These are phyloP conservation scores for Physocladia obscura DNA, from an alignment of 192 early-diverging fungal genomes.

Conservation along the genomic window DNA sequence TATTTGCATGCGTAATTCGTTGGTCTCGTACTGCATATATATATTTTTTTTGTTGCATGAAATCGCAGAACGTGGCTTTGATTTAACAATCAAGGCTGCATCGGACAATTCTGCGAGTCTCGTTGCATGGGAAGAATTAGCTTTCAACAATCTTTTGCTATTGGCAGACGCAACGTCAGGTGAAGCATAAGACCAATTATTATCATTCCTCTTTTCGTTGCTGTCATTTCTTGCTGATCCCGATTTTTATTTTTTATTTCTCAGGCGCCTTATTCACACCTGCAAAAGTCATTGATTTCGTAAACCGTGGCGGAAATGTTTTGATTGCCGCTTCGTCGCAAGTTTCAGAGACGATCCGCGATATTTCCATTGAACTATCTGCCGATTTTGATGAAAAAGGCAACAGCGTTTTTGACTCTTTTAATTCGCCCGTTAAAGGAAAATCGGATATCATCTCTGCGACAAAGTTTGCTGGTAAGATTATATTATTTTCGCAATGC, in stretches of 20 bases:
- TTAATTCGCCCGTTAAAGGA: slow-evolving; percentile 53
- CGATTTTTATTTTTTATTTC: background rate
- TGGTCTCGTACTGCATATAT: background rate
- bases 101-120: slow-evolving; percentile 54
- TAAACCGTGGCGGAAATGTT: slow-evolving; percentile 89
- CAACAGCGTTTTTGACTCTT: slow-evolving; percentile 72
- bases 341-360: slow-evolving; percentile 68
- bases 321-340: slow-evolving; percentile 69
- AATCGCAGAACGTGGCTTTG: slow-evolving; percentile 65
- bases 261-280: slow-evolving; percentile 18
- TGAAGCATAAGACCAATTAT: no score
- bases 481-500: background rate
- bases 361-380: slow-evolving; percentile 87
- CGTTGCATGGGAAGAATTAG: slow-evolving; percentile 59
- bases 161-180: slow-evolving; percentile 73
- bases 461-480: slow-evolving; percentile 34
- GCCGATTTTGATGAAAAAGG: slow-evolving; percentile 77
- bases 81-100: slow-evolving; percentile 56
- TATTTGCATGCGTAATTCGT: background rate
- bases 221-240: background rate
- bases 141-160: slow-evolving; percentile 79
- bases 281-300: slow-evolving; percentile 73
- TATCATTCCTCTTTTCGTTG: no score
- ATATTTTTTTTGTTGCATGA: background rate
- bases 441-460: slow-evolving; percentile 54